These are phyloP conservation scores for Phytophthora idaei DNA, from an alignment of 352 stramenopile species.

Conservation along the genomic window DNA sequence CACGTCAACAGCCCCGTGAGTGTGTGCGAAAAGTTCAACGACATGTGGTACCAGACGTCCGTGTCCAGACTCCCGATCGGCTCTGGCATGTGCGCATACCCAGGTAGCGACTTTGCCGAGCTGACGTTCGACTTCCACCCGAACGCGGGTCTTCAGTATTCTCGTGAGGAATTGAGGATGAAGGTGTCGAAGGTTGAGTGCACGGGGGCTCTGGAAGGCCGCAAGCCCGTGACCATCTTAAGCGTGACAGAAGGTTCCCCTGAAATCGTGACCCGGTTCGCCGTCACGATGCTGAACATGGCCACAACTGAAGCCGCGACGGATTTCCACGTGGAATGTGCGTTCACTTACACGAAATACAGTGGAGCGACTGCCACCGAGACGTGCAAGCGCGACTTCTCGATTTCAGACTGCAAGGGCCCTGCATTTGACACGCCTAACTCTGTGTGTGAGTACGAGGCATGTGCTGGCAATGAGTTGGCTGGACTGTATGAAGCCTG, in stretches of 20 bases:
- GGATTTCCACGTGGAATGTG: slow-evolving; percentile 52
- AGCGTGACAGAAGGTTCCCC: too few species aligned
- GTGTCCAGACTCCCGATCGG: slow-evolving; percentile 40
- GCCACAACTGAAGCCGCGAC: slow-evolving; percentile 44
- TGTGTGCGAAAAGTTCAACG: slow-evolving; percentile 57
- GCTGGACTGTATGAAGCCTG: slow-evolving; percentile 59
- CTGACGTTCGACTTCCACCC: slow-evolving; percentile 70
- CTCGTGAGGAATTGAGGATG: slow-evolving; percentile 39
- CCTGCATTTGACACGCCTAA: slow-evolving; percentile 55
- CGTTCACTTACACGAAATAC: slow-evolving; percentile 59
- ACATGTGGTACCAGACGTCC: slow-evolving; percentile 76
- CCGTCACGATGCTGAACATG: slow-evolving; percentile 54
- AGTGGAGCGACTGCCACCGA: slow-evolving; percentile 28
- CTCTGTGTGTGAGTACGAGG: slow-evolving; percentile 45
- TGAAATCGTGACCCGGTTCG: slow-evolving; percentile 62
- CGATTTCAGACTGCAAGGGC: slow-evolving; percentile 62
- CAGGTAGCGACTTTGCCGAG: slow-evolving; percentile 66
- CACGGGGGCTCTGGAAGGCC: slow-evolving; percentile 36
- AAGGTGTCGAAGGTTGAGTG: slow-evolving; percentile 56
- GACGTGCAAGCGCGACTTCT: slow-evolving; percentile 50
- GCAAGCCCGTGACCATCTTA: too few species aligned
- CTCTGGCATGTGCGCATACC: slow-evolving; percentile 53
- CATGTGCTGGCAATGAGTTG: slow-evolving; percentile 31
- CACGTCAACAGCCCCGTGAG: slow-evolving; percentile 52
- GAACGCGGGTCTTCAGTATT: slow-evolving; percentile 48